Evolutionary conservation across 495 filamentous ascomycete genomes (phyloP).

Genomic region (Penicillium flavigenum): DNA sequence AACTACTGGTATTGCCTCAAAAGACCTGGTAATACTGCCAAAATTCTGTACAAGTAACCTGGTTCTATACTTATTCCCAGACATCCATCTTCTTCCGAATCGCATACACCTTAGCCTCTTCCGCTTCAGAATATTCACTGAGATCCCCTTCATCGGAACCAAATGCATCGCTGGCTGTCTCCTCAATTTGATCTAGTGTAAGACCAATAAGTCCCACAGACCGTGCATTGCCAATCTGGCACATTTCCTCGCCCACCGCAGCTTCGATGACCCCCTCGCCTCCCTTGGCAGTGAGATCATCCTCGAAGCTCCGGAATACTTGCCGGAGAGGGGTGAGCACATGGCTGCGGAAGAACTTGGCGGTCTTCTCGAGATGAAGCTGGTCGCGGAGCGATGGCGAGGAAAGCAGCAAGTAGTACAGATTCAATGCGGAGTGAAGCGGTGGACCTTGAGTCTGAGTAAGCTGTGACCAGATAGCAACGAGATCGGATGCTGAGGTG

Average conservation of each 20-base stretch:
- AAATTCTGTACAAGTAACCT: constrained; percentile 2
- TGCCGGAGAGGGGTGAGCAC: constrained; percentile 38
- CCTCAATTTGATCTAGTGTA: constrained; percentile 41
- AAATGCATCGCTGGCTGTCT: constrained; percentile 36
- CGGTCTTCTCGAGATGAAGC: constrained; percentile 41
- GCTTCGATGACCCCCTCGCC: constrained; percentile 42
- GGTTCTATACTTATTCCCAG: constrained; percentile 14
- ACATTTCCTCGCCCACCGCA: constrained; percentile 43
- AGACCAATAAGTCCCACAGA: constrained; percentile 42
- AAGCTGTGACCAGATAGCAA: constrained; percentile 38
- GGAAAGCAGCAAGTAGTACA: constrained; percentile 47
- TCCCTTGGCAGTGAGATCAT: constrained; percentile 37
- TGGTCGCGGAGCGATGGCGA: constrained; percentile 30
- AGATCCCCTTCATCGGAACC: constrained; percentile 34
- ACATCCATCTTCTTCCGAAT: constrained; percentile 32
- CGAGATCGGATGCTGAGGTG: constrained; percentile 31
- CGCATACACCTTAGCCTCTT: constrained; percentile 30
- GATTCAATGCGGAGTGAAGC: constrained; percentile 44
- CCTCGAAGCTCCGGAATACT: constrained; percentile 36
- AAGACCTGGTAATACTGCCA: background rate
- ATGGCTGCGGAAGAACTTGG: constrained; percentile 39
- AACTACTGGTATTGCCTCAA: too few species aligned
- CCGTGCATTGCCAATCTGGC: constrained; percentile 37
- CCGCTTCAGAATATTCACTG: constrained; percentile 30
- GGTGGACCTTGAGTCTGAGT: constrained; percentile 39